phyloP scores from a whole-genome alignment of 345 rosid species.

The Salix exigua region DNA sequence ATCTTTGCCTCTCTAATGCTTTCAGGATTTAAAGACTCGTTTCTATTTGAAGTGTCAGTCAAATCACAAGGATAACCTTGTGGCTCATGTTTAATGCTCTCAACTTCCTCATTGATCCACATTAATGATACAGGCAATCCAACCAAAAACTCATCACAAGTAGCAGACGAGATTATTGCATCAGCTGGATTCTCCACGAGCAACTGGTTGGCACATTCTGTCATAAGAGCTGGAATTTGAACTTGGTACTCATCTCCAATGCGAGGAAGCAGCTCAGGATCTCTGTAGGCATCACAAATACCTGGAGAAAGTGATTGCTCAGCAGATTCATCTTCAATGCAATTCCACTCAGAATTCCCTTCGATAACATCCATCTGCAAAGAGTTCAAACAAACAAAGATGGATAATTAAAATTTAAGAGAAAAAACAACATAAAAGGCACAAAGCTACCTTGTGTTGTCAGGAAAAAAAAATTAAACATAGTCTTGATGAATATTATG shows the following conservation, averaged over 20 bases:
- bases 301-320: constrained; percentile 33
- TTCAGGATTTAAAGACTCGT: constrained; percentile 12
- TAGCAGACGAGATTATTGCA: constrained; percentile 4
- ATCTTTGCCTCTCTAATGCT: constrained; percentile 5
- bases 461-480: not conserved
- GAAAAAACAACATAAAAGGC: not conserved
- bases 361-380: constrained; percentile 41
- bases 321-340: constrained; percentile 26
- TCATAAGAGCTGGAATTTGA: constrained; percentile 42
- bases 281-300: constrained; percentile 29
- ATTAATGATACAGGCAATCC: constrained; percentile 50
- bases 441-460: not conserved
- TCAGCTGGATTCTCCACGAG: constrained; percentile 11
- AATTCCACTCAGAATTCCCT: constrained; percentile 19
- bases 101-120: constrained; percentile 39
- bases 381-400: not conserved
- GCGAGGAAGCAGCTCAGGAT: constrained; percentile 49
- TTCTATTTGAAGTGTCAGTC: constrained; percentile 9
- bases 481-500: not conserved
- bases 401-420: not conserved
- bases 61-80: constrained; percentile 15
- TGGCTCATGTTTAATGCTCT: constrained; percentile 18
- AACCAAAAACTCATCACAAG: constrained; percentile 21
- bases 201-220: constrained; percentile 14
- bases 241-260: constrained; percentile 55